phyloP scores from a whole-genome alignment of 441 rosid genomes.

The Aleurites moluccanus region DNA sequence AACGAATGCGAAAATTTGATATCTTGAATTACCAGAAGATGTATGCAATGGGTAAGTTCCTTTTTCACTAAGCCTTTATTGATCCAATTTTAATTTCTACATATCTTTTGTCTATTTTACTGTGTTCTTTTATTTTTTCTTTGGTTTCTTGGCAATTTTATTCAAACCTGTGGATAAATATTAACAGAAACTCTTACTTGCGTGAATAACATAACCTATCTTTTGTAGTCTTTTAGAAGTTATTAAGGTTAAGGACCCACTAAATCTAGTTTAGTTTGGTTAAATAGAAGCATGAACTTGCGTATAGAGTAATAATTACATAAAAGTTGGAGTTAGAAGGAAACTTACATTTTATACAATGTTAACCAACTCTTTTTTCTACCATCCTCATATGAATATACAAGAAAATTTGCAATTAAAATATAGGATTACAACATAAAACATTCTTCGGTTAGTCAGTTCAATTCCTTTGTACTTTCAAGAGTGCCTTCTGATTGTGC shows the following conservation, averaged over 20 bases:
- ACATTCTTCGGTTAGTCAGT: no score
- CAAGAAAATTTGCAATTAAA: not conserved
- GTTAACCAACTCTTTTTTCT: not conserved
- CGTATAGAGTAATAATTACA: slow-evolving; percentile 23
- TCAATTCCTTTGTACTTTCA: no score
- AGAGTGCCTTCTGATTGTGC: slow-evolving; percentile 14
- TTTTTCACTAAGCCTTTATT: not conserved
- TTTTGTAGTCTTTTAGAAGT: slow-evolving; percentile 31
- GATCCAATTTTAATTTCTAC: not conserved
- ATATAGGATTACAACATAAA: not conserved
- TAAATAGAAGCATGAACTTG: slow-evolving; percentile 21
- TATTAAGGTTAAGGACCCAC: slow-evolving; percentile 40
- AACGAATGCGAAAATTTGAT: slow-evolving; percentile 85
- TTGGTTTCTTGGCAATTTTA: no score
- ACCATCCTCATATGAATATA: slow-evolving; percentile 6
- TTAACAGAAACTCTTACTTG: slow-evolving; percentile 6
- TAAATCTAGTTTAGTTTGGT: slow-evolving; percentile 37
- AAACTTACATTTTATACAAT: not conserved
- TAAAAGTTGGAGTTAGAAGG: not conserved
- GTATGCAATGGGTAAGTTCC: slow-evolving; percentile 75
- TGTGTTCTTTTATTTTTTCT: not conserved
- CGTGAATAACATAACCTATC: slow-evolving; percentile 25
- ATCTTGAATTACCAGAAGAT: slow-evolving; percentile 89
- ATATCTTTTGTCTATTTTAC: not conserved
- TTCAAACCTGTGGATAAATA: no score